A percentile compares a stretch with the other conserved stretches of the same genome.
These are phyloP conservation scores for Cladorrhinum sp. DNA, from an alignment of 2,329 filamentous ascomycete genomes.

Conservation along the genomic window DNA sequence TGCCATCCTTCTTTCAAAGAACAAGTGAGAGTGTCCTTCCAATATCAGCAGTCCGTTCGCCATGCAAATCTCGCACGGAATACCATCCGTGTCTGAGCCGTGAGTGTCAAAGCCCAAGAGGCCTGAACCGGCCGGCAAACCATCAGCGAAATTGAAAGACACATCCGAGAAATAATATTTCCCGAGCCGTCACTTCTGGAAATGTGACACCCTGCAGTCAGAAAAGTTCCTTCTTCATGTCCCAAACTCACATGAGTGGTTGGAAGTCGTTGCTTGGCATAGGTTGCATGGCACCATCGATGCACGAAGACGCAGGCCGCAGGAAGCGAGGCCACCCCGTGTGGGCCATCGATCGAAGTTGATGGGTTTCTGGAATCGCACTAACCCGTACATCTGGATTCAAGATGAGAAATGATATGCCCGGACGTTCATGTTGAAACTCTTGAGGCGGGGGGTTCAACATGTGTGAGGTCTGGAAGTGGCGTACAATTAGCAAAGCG, in stretches of 20 bases:
- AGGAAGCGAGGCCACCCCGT: constrained; percentile 11
- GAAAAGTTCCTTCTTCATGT: constrained; percentile 19
- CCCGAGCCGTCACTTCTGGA: background rate
- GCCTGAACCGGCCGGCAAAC: background rate
- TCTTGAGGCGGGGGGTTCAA: background rate
- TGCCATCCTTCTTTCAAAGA: background rate
- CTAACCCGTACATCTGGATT: background rate
- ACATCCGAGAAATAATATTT: constrained; percentile 2
- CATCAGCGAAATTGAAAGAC: background rate
- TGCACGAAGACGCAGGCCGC: constrained; percentile 14
- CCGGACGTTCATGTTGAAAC: background rate
- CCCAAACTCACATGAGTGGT: constrained; percentile 21
- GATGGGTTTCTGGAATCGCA: constrained; percentile 15
- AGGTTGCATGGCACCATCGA: constrained; percentile 21
- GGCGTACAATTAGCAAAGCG: background rate
- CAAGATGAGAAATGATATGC: background rate
- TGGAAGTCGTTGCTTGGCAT: constrained; percentile 18
- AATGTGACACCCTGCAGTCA: constrained; percentile 16
- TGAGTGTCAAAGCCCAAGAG: background rate
- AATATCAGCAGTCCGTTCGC: background rate
- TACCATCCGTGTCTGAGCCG: background rate
- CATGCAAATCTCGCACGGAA: background rate
- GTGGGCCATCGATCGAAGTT: constrained; percentile 2
- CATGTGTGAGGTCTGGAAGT: background rate
- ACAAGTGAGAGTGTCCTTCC: background rate